Conservation (phyloP, 179 eudicot species). For the Amaranthus tricolor region DNA sequence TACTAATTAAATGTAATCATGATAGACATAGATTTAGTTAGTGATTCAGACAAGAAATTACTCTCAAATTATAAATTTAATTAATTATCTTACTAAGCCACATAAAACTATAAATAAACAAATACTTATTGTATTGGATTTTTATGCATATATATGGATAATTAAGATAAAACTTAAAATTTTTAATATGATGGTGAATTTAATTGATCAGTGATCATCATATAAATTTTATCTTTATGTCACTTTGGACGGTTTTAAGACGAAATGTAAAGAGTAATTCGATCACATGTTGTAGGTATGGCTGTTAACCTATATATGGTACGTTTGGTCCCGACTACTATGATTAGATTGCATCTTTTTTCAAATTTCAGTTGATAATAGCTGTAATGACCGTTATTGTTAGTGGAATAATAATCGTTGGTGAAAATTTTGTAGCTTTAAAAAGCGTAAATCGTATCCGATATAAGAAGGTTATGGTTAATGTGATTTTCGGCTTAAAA, state of each 20-base stretch:
- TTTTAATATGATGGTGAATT: conserved; percentile 1
- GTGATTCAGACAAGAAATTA: too few species aligned
- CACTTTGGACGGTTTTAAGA: not conserved
- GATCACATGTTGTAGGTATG: not conserved
- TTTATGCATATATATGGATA: not conserved
- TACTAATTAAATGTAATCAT: too few species aligned
- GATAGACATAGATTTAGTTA: too few species aligned
- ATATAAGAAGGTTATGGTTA: too few species aligned
- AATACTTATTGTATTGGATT: not conserved
- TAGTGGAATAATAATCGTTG: not conserved
- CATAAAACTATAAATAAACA: conserved; percentile 1
- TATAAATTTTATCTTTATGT: not conserved
- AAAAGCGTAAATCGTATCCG: too few species aligned
- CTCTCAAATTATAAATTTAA: too few species aligned
- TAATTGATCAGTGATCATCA: not conserved
- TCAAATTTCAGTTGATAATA: not conserved
- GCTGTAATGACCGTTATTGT: conserved; percentile 1
- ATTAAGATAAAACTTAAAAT: not conserved
- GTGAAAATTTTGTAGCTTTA: not conserved
- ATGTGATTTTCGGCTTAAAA: too few species aligned
- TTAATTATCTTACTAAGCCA: not conserved
- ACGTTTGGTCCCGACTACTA: not conserved
- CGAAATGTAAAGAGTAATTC: not conserved
- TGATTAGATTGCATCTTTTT: not conserved
- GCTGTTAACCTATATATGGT: conserved; percentile 2